Evolutionary conservation across 2,329 filamentous ascomycete species (phyloP).

Genomic region (Neophaeococcomyces mojaviensis): DNA sequence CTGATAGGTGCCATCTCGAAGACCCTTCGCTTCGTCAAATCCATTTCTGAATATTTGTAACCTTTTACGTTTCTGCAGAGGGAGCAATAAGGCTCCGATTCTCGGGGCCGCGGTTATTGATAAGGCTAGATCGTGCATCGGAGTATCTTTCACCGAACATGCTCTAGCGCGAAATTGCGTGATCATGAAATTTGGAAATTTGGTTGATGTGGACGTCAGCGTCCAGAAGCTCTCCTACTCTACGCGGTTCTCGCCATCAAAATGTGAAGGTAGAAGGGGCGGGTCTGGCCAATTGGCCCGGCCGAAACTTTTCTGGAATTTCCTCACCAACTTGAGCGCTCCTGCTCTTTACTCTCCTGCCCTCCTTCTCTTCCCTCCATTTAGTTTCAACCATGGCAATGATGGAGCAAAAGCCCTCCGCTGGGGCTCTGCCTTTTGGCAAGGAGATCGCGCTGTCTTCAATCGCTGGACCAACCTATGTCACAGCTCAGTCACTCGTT

Average conservation of each 20-base stretch:
- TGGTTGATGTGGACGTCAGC: background rate
- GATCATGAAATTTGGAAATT: slow-evolving; percentile 8
- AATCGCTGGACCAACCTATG: slow-evolving; percentile 82
- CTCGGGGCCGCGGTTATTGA: no score
- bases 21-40: no score
- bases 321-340: background rate
- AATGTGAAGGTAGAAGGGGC: slow-evolving; percentile 7
- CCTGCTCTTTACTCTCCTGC: background rate
- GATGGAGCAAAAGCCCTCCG: slow-evolving; percentile 19
- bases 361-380: background rate
- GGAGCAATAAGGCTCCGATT: no score
- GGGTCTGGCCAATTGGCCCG: slow-evolving; percentile 4
- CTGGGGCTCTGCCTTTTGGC: slow-evolving; percentile 46
- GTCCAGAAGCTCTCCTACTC: background rate
- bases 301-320: background rate
- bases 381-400: background rate
- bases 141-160: background rate
- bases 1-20: no score
- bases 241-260: background rate
- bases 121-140: slow-evolving; percentile 3
- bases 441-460: slow-evolving; percentile 44
- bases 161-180: slow-evolving; percentile 7
- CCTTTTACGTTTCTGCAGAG: no score
- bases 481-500: slow-evolving; percentile 85
- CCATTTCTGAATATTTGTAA: no score